phyloP scores from a whole-genome alignment of 495 filamentous ascomycete species.

The Neurospora africana region DNA sequence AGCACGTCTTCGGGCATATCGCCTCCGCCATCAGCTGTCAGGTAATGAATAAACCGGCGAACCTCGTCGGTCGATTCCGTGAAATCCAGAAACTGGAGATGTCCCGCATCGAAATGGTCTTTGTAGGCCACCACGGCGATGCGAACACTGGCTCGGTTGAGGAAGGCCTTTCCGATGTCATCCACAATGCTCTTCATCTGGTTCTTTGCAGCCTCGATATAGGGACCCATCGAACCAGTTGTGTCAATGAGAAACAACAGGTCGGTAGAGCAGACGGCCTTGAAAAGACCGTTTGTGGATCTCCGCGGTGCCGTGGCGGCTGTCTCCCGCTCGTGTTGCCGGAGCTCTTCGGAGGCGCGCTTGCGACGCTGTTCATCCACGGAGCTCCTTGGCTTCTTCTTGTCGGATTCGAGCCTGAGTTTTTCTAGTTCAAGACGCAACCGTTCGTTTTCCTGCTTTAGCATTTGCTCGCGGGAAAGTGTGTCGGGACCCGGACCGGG shows the following conservation, averaged over 20 bases:
- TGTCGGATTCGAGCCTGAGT: no score
- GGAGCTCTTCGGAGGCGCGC: no score
- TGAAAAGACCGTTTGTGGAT: constrained; percentile 18
- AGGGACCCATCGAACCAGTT: constrained; percentile 21
- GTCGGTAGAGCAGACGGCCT: constrained; percentile 26
- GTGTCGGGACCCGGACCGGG: no score
- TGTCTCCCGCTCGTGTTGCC: no score
- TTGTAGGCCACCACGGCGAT: constrained; percentile 32
- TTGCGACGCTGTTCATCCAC: no score
- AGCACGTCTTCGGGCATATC: constrained; percentile 28
- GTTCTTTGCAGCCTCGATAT: constrained; percentile 26
- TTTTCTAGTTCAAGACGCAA: no score
- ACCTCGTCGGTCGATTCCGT: constrained; percentile 16
- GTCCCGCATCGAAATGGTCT: constrained; percentile 21
- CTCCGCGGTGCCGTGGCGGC: no score
- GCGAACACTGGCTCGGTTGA: constrained; percentile 31
- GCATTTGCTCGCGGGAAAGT: no score
- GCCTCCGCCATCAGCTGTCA: constrained; percentile 18
- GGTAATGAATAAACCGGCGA: constrained; percentile 9
- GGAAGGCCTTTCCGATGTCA: constrained; percentile 24
- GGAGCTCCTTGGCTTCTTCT: no score
- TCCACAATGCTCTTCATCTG: constrained; percentile 25
- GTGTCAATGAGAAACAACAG: constrained; percentile 32
- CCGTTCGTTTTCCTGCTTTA: no score
- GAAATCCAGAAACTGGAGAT: constrained; percentile 29